Conservation (phyloP, 371 early-diverging fungal species). For the Conidiobolus incongruus region DNA sequence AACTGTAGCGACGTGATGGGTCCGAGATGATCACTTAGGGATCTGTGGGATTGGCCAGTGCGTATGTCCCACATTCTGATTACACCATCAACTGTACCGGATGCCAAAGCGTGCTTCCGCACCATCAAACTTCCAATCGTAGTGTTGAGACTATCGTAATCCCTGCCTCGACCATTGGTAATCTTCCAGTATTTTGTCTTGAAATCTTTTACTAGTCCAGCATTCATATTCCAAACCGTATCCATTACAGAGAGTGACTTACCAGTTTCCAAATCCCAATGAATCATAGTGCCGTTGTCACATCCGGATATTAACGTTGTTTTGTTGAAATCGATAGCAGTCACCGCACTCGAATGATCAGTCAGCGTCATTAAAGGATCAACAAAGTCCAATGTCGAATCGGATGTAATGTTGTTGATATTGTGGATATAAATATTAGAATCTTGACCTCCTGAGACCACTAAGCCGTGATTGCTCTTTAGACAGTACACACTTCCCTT, state of each 20-base stretch:
- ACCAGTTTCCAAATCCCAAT: slow-evolving; percentile 73
- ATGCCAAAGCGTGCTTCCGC: slow-evolving; percentile 55
- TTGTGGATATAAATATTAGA: slow-evolving; percentile 6
- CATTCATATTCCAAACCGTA: slow-evolving; percentile 35
- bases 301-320: slow-evolving; percentile 41
- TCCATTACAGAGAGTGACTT: slow-evolving; percentile 35
- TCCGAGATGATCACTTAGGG: slow-evolving; percentile 40
- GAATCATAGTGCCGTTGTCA: slow-evolving; percentile 66
- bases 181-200: background rate
- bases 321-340: slow-evolving; percentile 21
- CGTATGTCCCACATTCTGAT: slow-evolving; percentile 61
- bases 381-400: slow-evolving; percentile 4
- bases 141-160: slow-evolving; percentile 17
- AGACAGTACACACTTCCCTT: slow-evolving; percentile 6
- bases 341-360: slow-evolving; percentile 26
- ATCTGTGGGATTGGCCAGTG: slow-evolving; percentile 26
- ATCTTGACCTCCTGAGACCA: slow-evolving; percentile 8
- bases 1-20: slow-evolving; percentile 53
- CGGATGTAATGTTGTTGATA: background rate
- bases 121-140: slow-evolving; percentile 57
- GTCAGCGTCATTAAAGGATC: slow-evolving; percentile 18
- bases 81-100: slow-evolving; percentile 69
- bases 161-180: slow-evolving; percentile 3
- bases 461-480: slow-evolving; percentile 4
- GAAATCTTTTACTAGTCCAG: slow-evolving; percentile 6